phyloP scores from a whole-genome alignment of 2,329 filamentous ascomycete species.

The Cercospora zeae-maydis region DNA sequence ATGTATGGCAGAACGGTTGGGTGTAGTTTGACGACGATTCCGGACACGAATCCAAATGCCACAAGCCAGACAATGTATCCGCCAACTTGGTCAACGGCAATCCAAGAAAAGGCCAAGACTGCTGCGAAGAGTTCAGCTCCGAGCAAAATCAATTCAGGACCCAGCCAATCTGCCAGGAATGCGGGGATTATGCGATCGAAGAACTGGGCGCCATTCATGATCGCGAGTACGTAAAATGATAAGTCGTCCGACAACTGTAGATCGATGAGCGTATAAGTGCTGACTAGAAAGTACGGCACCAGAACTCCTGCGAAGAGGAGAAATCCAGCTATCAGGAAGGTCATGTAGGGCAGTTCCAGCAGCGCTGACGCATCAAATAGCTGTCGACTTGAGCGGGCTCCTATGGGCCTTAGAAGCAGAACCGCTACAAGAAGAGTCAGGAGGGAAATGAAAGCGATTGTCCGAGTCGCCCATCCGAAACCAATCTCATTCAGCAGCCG shows the following conservation, averaged over 20 bases:
- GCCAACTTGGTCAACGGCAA: conserved; percentile 30
- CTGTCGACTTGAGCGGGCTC: conserved; percentile 40
- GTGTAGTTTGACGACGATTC: conserved; percentile 41
- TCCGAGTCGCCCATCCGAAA: conserved; percentile 53
- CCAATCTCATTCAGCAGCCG: conserved; percentile 47
- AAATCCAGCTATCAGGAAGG: conserved; percentile 33
- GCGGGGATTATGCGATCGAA: conserved; percentile 49
- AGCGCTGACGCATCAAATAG: conserved; percentile 40
- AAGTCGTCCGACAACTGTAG: conserved; percentile 17
- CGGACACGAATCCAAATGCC: conserved; percentile 45
- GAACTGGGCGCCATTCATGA: conserved; percentile 58
- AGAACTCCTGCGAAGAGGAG: conserved; percentile 37
- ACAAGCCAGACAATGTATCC: conserved; percentile 39
- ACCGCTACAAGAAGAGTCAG: conserved; percentile 21
- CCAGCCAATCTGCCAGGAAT: conserved; percentile 42
- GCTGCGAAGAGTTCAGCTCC: conserved; percentile 46
- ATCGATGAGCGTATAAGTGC: conserved; percentile 50
- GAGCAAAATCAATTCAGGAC: conserved; percentile 52
- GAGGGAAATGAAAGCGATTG: conserved; percentile 47
- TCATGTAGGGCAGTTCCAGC: conserved; percentile 34
- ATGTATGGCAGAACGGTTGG: conserved; percentile 42
- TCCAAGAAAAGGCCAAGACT: conserved; percentile 47
- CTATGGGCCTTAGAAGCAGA: conserved; percentile 39
- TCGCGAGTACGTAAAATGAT: conserved; percentile 44
- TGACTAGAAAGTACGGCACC: conserved; percentile 51